Evolutionary conservation across 768 basidiomycete species (phyloP), one percentile per base, ranked within the genome.

Genomic region (Dacryopinax primogenitus): DNA sequence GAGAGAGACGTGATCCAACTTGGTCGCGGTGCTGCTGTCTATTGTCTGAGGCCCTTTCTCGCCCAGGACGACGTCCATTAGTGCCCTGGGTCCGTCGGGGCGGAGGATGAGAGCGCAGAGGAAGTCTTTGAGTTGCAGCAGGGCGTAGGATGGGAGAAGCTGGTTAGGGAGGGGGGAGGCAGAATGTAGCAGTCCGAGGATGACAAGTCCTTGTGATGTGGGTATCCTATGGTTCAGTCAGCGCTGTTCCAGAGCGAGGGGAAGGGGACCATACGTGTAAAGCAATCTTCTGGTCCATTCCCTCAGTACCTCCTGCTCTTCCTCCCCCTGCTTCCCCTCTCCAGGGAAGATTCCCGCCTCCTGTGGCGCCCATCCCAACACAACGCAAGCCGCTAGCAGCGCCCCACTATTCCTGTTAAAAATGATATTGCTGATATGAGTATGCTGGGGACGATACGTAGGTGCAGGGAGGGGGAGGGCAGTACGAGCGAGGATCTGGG

Each of bases 1-100:
- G 4, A 77, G 78, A 21, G 88, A 80, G 33, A 91, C 78, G 64
- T 86, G 85, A 66, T 92, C 86, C 32, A 92, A 78, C 71, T 87
- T 89, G 66, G 87, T 83, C 2, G 89, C 70, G 1, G 80, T 58
- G 2, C 82, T 83, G 7, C 73, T 77, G 0, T 70, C 69, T 0
- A 74, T n/a, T 71, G 1, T 67, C 67, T 21, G 84, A 83, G n/a
- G n/a, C n/a, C 66, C 66, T 35, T 81, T 81, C 44, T 85, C 86
- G 1, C 85, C 83, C 63, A 92, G 85, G 0, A 90, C 76, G 11
- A 87, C 86, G 11, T 80, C 78, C 68, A 83, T 85, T 21, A 92
- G 78, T 0, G 87, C 88, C 32, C 77, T 78, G 0, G 92, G 78
- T 0, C 91, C 91, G 26, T 84, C 81, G 0, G 84, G 82, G 23